Evolutionary conservation across 306 rosid species (phyloP), one percentile per base, ranked within the genome.

Genomic region (Cercis canadensis): DNA sequence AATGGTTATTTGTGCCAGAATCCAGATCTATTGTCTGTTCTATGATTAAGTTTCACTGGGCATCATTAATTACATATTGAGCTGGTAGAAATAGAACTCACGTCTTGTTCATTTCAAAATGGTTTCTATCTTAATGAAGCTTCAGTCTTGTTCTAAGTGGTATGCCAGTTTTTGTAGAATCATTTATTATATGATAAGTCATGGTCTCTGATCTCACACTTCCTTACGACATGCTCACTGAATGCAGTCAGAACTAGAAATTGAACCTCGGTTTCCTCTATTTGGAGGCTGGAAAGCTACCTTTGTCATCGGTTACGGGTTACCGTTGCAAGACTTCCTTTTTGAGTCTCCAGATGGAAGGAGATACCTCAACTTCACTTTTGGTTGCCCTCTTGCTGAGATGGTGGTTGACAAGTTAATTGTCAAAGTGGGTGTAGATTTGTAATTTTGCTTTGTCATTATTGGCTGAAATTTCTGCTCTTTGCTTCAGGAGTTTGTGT

Each of bases 221-320:
- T 56, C 41, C 52, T 74, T 49, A 58, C 68, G 33, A 57, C 37
- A 62, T 69, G 58, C 63, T 64, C 75, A 5, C 76, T 17, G 49
- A 49, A 78, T 76, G 78, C 96, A 94, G 99, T 91, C 99, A 55
- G 99, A 89, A 67, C 99, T 94, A 75, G 96, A 91, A 82, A 56
- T 94, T 86, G 97, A 94, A 77, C 99, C 99, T 50, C 81, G 97
- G 15, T 94, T 91, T 86, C 99, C 99, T 74, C 81, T 94, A 47
- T 94, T 94, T 83, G 99, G 99, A 70, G 99, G 99, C 54, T 94
- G 99, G 99, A 91, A 89, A 86, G 75, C 97, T 74, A 87, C 97
- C 45, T 94, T 94, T 80, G 70, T 89, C 65, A 83, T 94, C 56
- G 96, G 99, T 47, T 94, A 94, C 75, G 99, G 88, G 57, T 78